Conservation (phyloP, 148 eudicot genomes). For the Rhododendron ferrugineum region DNA sequence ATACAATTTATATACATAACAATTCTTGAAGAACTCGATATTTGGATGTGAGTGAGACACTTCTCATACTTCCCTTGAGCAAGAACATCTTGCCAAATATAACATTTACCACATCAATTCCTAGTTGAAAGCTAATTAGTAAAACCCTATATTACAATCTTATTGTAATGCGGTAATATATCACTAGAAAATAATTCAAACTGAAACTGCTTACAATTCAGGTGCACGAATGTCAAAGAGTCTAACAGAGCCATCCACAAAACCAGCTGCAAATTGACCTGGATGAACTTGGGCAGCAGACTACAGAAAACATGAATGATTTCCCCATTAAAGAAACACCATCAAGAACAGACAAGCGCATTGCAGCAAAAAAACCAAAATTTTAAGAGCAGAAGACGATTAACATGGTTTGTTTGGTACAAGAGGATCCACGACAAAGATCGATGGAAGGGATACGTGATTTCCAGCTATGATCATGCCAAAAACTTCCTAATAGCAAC, state of each 20-base stretch:
- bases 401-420: neutral
- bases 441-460: neutral
- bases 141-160: neutral
- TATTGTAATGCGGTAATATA: neutral
- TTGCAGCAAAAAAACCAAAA: neutral
- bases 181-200: neutral
- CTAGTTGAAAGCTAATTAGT: neutral
- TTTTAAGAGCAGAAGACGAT: neutral
- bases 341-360: conserved; percentile 1
- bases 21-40: neutral
- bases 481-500: neutral
- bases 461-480: conserved; percentile 2
- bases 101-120: neutral
- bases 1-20: neutral
- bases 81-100: neutral
- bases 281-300: conserved; percentile 91
- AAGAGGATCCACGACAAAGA: neutral
- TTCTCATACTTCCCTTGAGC: neutral
- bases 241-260: conserved; percentile 78
- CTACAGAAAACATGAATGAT: conserved; percentile 27
- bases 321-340: neutral
- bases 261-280: conserved; percentile 90
- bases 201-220: conserved; percentile 53
- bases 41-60: neutral
- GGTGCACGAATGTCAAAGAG: conserved; percentile 82